A percentile compares a stretch with the other conserved stretches of the same genome.
Conservation (phyloP, 768 basidiomycete genomes). For the Rhodotorula toruloides region DNA sequence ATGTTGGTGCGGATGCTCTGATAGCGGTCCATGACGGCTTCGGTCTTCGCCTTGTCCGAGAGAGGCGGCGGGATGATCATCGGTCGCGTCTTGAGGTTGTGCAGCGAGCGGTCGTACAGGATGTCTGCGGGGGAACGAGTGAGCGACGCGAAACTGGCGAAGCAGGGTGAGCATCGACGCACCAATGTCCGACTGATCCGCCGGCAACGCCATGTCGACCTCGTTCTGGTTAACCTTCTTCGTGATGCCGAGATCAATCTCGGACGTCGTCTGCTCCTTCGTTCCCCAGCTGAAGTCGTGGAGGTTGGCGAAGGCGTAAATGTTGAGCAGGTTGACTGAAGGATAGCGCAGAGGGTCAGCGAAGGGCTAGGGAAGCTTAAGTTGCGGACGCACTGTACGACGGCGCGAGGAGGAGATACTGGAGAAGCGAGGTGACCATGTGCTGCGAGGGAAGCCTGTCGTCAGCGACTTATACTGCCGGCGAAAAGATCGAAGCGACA, state of each 20-base stretch:
- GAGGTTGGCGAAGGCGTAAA: conserved; percentile 77
- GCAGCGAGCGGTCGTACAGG: conserved; percentile 83
- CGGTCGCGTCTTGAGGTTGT: conserved; percentile 48
- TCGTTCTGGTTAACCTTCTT: conserved; percentile 33
- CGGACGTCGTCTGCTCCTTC: conserved; percentile 35
- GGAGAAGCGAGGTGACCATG: conserved; percentile 81
- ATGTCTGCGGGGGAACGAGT: conserved; percentile 51
- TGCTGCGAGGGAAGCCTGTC: conserved; percentile 49
- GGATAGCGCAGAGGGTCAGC: conserved; percentile 40
- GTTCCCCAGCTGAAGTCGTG: conserved; percentile 55
- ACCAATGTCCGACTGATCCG: conserved; percentile 42
- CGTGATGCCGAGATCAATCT: conserved; percentile 42
- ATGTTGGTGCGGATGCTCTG: conserved; percentile 81
- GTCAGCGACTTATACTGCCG: background rate
- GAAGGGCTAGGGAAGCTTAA: conserved; percentile 67
- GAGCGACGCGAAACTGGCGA: background rate
- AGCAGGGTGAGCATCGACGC: background rate
- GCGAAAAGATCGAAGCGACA: background rate
- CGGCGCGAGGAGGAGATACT: conserved; percentile 63
- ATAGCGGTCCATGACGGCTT: conserved; percentile 68
- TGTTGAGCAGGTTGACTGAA: conserved; percentile 48
- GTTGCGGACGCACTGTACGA: too few species aligned
- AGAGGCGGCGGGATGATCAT: conserved; percentile 44
- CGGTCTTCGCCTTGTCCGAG: conserved; percentile 42
- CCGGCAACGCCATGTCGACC: conserved; percentile 40